phyloP scores from a whole-genome alignment of 768 basidiomycete species.

The Lentinula raphanica region DNA sequence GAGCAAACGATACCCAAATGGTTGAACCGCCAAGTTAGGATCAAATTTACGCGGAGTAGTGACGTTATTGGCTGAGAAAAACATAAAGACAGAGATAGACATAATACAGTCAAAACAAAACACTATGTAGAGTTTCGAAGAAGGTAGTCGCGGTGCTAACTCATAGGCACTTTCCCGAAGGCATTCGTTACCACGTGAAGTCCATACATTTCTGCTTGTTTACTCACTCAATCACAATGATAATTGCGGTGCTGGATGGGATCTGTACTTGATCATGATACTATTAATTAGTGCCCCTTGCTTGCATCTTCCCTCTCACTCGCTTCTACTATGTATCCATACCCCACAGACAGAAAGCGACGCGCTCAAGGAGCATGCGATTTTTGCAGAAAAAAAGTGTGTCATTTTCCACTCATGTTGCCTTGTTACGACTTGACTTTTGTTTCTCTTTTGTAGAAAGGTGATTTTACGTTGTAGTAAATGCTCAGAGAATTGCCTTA shows the following conservation, averaged over 20 bases:
- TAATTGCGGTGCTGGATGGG: background rate
- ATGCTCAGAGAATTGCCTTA: background rate
- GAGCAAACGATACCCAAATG: background rate
- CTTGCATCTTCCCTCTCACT: background rate
- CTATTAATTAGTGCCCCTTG: background rate
- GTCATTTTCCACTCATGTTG: too few relatives aligned
- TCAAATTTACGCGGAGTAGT: background rate
- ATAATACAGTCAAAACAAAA: background rate
- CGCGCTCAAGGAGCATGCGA: constrained; percentile 1
- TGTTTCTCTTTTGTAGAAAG: background rate
- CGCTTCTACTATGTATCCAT: background rate
- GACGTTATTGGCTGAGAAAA: background rate
- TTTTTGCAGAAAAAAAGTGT: background rate
- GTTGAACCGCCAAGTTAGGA: background rate
- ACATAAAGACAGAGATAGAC: background rate
- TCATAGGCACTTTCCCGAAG: background rate
- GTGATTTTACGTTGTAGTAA: background rate
- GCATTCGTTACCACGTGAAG: background rate
- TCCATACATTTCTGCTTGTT: background rate
- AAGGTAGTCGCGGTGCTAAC: background rate
- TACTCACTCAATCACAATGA: background rate
- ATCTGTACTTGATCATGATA: background rate
- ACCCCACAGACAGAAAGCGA: background rate
- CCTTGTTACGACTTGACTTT: background rate
- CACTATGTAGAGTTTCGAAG: background rate